Evolutionary conservation across 345 rosid species (phyloP).

Genomic region (Conringia planisiliqua): DNA sequence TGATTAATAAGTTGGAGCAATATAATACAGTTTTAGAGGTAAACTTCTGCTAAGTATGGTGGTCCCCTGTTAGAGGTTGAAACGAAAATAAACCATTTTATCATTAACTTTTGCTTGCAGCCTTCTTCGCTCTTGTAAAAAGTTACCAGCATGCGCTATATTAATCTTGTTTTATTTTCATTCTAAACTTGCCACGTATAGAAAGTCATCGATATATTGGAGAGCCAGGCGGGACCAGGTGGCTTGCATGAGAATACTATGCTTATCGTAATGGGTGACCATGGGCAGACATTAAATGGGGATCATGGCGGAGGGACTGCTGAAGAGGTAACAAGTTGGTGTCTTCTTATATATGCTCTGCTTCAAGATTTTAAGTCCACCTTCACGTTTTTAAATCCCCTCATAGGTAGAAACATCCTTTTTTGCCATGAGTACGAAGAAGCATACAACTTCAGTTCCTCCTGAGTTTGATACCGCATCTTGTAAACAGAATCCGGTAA

Average conservation of each 20-base stretch:
- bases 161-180: conserved; percentile 8
- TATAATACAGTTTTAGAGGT: conserved; percentile 79
- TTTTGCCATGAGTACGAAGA: conserved; percentile 83
- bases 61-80: not conserved
- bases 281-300: conserved; percentile 94
- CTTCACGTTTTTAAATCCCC: conserved; percentile 20
- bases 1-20: conserved; percentile 87
- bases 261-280: conserved; percentile 95
- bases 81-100: not conserved
- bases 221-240: conserved; percentile 70
- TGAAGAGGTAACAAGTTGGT: conserved; percentile 61
- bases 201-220: conserved; percentile 60
- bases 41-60: conserved; percentile 21
- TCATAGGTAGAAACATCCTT: conserved; percentile 87
- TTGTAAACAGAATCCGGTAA: conserved; percentile 59
- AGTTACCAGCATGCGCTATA: not conserved
- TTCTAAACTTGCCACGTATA: conserved; percentile 26
- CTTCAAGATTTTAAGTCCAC: conserved; percentile 12
- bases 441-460: conserved; percentile 51
- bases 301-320: conserved; percentile 99
- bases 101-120: not conserved
- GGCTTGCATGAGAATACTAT: conserved; percentile 77
- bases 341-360: conserved; percentile 12
- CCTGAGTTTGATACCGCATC: conserved; percentile 63
- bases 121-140: not conserved